phyloP scores from a whole-genome alignment of 352 stramenopile genomes.

The Pythium scleroteichum region DNA sequence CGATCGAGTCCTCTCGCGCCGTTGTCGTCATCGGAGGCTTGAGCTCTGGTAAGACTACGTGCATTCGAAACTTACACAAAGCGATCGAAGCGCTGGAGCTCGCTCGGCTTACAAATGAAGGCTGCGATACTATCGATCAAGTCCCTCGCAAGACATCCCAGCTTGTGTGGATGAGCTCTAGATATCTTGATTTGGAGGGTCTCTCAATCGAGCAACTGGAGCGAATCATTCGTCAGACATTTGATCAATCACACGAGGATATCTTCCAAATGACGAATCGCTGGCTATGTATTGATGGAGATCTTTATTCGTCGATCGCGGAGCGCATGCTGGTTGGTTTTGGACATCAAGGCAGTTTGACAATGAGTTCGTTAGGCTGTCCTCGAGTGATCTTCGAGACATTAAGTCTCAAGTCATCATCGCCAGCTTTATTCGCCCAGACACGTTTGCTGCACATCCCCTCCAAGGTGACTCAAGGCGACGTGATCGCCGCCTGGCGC shows the following conservation, averaged over 20 bases:
- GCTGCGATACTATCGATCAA: too few relatives aligned
- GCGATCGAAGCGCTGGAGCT: slow-evolving; percentile 48
- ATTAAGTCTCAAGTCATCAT: slow-evolving; percentile 4
- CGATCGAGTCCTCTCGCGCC: slow-evolving; percentile 29
- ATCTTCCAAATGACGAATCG: neutral
- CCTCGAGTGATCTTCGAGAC: slow-evolving; percentile 20
- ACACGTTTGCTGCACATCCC: slow-evolving; percentile 16
- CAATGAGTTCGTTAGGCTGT: too few relatives aligned
- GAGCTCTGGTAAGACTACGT: slow-evolving; percentile 50
- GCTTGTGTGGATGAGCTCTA: slow-evolving; percentile 16
- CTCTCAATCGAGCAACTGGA: neutral
- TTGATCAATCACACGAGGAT: too few relatives aligned
- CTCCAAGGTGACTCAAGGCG: neutral
- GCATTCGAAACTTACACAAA: slow-evolving; percentile 47
- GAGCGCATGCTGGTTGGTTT: neutral
- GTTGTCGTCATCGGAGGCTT: slow-evolving; percentile 41
- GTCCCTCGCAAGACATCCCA: too few relatives aligned
- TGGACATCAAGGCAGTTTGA: too few relatives aligned
- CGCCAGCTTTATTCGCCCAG: slow-evolving; percentile 9
- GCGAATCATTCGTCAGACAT: neutral
- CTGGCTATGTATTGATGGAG: slow-evolving; percentile 23
- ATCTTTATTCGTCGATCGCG: neutral
- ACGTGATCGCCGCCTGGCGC: slow-evolving; percentile 18
- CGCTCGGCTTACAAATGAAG: slow-evolving; percentile 18
- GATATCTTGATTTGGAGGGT: neutral